These are phyloP conservation scores for Teunomyces barrocoloradensis DNA, from an alignment of 805 yeast genomes.

Conservation along the genomic window DNA sequence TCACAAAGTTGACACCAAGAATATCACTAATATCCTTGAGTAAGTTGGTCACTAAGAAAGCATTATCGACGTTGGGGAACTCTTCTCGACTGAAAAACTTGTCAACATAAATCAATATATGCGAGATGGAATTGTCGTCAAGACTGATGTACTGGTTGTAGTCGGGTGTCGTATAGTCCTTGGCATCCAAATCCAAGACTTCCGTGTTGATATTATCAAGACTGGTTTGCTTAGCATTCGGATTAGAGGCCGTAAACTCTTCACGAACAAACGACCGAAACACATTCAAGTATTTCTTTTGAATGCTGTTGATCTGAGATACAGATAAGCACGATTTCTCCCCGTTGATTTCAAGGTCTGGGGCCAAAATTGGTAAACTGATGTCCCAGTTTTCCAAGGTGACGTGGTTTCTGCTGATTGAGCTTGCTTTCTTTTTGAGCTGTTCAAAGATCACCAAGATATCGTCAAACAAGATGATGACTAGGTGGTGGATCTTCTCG, in stretches of 20 bases:
- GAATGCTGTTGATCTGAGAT: constrained; percentile 30
- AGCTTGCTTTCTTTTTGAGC: constrained; percentile 30
- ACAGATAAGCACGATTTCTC: constrained; percentile 15
- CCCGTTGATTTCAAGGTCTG: constrained; percentile 16
- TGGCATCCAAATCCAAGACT: constrained; percentile 11
- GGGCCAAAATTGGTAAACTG: constrained; percentile 31
- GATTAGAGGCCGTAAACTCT: constrained; percentile 20
- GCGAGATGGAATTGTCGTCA: constrained; percentile 40
- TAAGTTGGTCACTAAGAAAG: constrained; percentile 19
- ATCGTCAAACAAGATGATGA: constrained; percentile 29
- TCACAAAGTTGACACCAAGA: constrained; percentile 48
- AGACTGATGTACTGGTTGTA: constrained; percentile 40
- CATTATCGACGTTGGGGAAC: constrained; percentile 20
- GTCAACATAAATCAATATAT: constrained; percentile 36
- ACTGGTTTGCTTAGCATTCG: background rate
- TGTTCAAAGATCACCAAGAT: constrained; percentile 29
- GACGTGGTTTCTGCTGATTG: constrained; percentile 43
- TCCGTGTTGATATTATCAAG: constrained; percentile 8
- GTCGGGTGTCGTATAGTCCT: constrained; percentile 36
- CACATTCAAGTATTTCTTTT: constrained; percentile 38
- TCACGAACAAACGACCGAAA: constrained; percentile 33
- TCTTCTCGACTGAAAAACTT: constrained; percentile 27
- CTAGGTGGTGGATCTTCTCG: constrained; percentile 13
- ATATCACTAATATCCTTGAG: constrained; percentile 21
- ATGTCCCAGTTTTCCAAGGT: constrained; percentile 44